Conservation (phyloP, 2,329 filamentous ascomycete species). For the Pseudopyricularia javanii region DNA sequence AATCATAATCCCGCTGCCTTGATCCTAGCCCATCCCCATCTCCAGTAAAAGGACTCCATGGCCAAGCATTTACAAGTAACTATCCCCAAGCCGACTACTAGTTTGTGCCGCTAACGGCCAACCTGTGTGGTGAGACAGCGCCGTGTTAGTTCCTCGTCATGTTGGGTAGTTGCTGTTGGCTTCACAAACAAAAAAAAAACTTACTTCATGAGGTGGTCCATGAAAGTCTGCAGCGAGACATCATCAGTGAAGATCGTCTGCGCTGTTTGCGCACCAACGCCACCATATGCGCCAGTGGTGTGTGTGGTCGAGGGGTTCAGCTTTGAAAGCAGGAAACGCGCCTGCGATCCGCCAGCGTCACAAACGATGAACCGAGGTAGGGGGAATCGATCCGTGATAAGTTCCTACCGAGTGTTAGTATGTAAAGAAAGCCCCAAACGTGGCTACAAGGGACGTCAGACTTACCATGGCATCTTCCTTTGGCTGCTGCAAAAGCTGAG, state of each 20-base stretch:
- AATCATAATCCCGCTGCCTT: background rate
- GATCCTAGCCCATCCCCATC: background rate
- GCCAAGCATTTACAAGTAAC: background rate
- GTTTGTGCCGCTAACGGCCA: slow-evolving; percentile 51
- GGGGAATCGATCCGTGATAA: slow-evolving; percentile 96
- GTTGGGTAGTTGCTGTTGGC: too few relatives aligned
- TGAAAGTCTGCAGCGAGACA: slow-evolving; percentile 94
- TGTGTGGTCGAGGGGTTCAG: slow-evolving; percentile 96
- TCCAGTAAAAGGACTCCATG: background rate
- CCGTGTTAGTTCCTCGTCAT: slow-evolving; percentile 5
- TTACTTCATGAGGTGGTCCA: slow-evolving; percentile 99
- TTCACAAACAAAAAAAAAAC: slow-evolving; percentile 25
- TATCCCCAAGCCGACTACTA: slow-evolving; percentile 16
- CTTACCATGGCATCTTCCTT: slow-evolving; percentile 91
- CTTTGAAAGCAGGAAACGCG: slow-evolving; percentile 92
- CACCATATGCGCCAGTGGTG: slow-evolving; percentile 83
- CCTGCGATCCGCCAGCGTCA: slow-evolving; percentile 95
- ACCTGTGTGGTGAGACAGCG: slow-evolving; percentile 18
- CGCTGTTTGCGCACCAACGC: slow-evolving; percentile 70
- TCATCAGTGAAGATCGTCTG: slow-evolving; percentile 99
- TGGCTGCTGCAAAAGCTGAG: slow-evolving; percentile 72
- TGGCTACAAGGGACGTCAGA: slow-evolving; percentile 8
- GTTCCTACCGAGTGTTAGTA: slow-evolving; percentile 46
- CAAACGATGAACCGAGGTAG: slow-evolving; percentile 97
- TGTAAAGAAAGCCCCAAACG: background rate